These are phyloP conservation scores for Trichocladium uniseriatum DNA, from an alignment of 495 filamentous ascomycete species.

Conservation along the genomic window DNA sequence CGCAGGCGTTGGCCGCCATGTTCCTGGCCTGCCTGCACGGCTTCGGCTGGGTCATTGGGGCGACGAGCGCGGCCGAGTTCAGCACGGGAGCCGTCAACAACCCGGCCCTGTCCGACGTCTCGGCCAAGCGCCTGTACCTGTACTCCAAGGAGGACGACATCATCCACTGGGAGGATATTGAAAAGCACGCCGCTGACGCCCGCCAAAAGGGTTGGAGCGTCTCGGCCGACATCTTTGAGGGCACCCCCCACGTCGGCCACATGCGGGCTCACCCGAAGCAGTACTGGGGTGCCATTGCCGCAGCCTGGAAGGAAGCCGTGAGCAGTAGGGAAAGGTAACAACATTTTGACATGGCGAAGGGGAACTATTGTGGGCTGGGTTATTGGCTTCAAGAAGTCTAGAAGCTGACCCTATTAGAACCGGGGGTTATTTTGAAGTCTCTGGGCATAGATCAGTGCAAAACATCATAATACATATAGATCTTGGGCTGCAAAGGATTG, in stretches of 20 bases:
- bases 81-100: constrained; percentile 31
- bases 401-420: too few relatives aligned
- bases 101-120: constrained; percentile 17
- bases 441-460: too few relatives aligned
- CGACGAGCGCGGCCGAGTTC: constrained; percentile 27
- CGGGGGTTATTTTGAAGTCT: too few relatives aligned
- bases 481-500: too few relatives aligned
- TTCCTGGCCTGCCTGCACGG: constrained; percentile 26
- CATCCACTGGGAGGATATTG: constrained; percentile 45
- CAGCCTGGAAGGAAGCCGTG: constrained; percentile 32
- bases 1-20: constrained; percentile 33
- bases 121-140: constrained; percentile 36
- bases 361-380: too few relatives aligned
- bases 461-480: too few relatives aligned
- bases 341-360: too few relatives aligned
- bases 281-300: constrained; percentile 44
- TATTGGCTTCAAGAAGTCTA: too few relatives aligned
- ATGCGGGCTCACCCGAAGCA: constrained; percentile 42
- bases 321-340: not conserved
- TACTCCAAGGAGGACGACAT: constrained; percentile 49
- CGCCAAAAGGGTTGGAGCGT: constrained; percentile 34
- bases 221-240: constrained; percentile 41
- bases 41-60: constrained; percentile 25
- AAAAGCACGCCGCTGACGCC: constrained; percentile 39
- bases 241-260: constrained; percentile 46